These are phyloP conservation scores for Microdochium paspali DNA, from an alignment of 2,329 filamentous ascomycete genomes.

Conservation along the genomic window DNA sequence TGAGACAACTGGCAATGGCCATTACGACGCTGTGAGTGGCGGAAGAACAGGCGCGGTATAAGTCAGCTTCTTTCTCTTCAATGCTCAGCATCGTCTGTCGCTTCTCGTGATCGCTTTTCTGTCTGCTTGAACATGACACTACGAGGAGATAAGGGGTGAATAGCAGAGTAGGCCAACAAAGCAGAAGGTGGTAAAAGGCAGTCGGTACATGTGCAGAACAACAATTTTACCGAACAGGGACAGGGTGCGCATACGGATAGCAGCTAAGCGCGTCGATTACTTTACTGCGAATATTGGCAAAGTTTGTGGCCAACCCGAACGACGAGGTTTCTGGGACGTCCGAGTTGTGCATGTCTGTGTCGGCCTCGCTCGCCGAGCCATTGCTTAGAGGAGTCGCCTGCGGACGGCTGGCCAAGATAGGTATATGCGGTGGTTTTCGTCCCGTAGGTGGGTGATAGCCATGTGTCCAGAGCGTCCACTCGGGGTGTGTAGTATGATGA, in stretches of 20 bases:
- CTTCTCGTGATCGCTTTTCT: neutral
- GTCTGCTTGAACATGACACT: too few species aligned
- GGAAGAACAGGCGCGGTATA: constrained; percentile 2
- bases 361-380: constrained; percentile 1
- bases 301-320: constrained; percentile 10
- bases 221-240: too few species aligned
- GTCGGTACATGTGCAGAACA: too few species aligned
- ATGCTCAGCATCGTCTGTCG: constrained; percentile 4
- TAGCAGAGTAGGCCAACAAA: too few species aligned
- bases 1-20: constrained; percentile 66
- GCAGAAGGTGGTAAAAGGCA: too few species aligned
- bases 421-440: neutral
- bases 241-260: constrained; percentile 45
- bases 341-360: constrained; percentile 4
- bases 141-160: too few species aligned
- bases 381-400: neutral
- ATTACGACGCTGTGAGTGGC: constrained; percentile 55
- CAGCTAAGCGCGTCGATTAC: constrained; percentile 53
- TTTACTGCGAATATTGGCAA: constrained; percentile 44
- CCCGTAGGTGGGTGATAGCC: neutral
- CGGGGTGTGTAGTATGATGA: constrained; percentile 11
- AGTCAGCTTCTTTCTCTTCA: constrained; percentile 7
- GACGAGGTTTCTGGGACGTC: neutral
- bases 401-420: neutral
- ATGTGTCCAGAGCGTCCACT: constrained; percentile 9